Percentiles rank a stretch among this genome's conserved stretches.
Evolutionary conservation across 164 flowering plant genomes (phyloP).

Genomic region (Kingdonia uniflora): DNA sequence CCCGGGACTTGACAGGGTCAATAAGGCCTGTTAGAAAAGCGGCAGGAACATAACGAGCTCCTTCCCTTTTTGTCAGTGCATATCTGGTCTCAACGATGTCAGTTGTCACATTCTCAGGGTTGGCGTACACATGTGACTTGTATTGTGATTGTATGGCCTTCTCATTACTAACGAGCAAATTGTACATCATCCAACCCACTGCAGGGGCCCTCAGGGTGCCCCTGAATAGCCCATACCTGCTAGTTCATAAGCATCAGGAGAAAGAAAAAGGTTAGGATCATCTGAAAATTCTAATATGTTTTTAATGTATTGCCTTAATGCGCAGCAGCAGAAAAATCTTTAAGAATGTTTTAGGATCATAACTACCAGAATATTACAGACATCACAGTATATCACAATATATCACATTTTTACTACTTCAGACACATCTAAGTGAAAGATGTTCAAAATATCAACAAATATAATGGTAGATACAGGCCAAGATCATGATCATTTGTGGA

Average conservation of each 20-base stretch:
- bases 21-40: constrained; percentile 93
- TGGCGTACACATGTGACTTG: constrained; percentile 86
- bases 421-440: too few relatives aligned
- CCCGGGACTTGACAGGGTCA: constrained; percentile 74
- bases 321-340: too few relatives aligned
- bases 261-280: not conserved
- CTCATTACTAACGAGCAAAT: constrained; percentile 89
- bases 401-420: too few relatives aligned
- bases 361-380: too few relatives aligned
- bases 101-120: constrained; percentile 77
- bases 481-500: too few relatives aligned
- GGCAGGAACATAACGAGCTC: constrained; percentile 91
- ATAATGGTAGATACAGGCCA: too few relatives aligned
- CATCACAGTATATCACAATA: too few relatives aligned
- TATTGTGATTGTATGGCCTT: constrained; percentile 87
- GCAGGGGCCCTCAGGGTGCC: constrained; percentile 91
- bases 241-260: not conserved
- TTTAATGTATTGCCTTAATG: too few relatives aligned
- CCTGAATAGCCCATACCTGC: constrained; percentile 78
- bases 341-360: too few relatives aligned
- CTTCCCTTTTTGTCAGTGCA: constrained; percentile 62
- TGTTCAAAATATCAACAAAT: too few relatives aligned
- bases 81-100: constrained; percentile 59
- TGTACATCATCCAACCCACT: constrained; percentile 97
- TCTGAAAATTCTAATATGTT: not conserved